Base-by-base conservation (phyloP, 192 early-diverging fungal genomes). In the Podochytrium sp. region DNA sequence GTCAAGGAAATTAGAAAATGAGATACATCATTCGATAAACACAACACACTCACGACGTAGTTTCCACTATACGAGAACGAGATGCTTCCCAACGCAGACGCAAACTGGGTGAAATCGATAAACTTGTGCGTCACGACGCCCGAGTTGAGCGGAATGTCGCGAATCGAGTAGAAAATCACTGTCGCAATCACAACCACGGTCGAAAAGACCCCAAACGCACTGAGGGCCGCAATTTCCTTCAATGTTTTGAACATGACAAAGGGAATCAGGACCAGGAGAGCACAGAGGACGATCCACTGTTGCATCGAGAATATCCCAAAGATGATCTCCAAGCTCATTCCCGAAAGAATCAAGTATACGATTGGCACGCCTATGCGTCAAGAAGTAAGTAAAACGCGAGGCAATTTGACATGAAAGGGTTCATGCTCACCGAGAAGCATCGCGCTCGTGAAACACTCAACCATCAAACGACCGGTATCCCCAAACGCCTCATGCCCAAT, bases 61-160 rank as follows among this genome's bases (percentile, higher is more conserved):
- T 93, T 92, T 47, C 93, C 93, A 20, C 90, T 85, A 65, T 89
- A 96, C 74, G 89, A 90, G 79, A 96, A 94, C 18, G 88, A 88
- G 73, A 96, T 91, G 1, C 92, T 91, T 1, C 91, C 91, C 4
- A 96, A 65, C 0, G 92, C 90, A 4, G 87, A 86, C 29, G 93
- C 92, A 53, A 96, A 84, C 61, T 87, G 87, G n/a, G 81, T 78
- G 56, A 87, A 59, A 30, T 81, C 77, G 12, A 79, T 41, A 20
- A 41, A 43, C 34, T 79, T 75, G 63, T 81, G 87, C 33, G 89
- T 85, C 14, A 94, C 86, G 35, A 67, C 65, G 55, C 84, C 65
- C 27, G 63, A 25, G 57, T 87, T 81, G 33, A 80, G 79, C 20
- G 75, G 47, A 41, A 84, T 70, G 2, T 89, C 80, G 50, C 74